These are phyloP conservation scores for Salix caprea DNA, from an alignment of 345 rosid species.

Conservation along the genomic window DNA sequence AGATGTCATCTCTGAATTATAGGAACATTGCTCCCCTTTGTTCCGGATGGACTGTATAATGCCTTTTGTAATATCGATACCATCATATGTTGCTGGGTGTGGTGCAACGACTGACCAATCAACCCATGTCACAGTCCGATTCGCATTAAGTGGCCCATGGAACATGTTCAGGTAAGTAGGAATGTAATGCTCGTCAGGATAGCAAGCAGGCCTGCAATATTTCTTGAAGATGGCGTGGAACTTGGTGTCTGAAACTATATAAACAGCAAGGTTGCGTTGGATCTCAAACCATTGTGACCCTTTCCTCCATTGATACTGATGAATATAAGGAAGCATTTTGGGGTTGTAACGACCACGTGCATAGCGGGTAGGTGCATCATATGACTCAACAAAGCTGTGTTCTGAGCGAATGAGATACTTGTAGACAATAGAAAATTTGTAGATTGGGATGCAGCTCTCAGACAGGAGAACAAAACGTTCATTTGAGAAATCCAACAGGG, in stretches of 20 bases:
- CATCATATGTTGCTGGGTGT: constrained; percentile 62
- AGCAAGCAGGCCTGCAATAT: constrained; percentile 84
- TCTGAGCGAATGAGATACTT: constrained; percentile 60
- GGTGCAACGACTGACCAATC: constrained; percentile 92
- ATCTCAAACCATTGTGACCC: constrained; percentile 97
- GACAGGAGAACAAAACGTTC: constrained; percentile 90
- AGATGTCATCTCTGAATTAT: constrained; percentile 59
- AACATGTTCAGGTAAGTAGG: constrained; percentile 80
- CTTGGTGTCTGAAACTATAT: constrained; percentile 60
- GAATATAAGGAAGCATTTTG: constrained; percentile 74
- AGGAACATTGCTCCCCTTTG: constrained; percentile 55
- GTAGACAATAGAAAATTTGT: constrained; percentile 75
- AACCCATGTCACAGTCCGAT: constrained; percentile 82
- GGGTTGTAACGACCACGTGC: constrained; percentile 91
- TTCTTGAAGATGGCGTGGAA: constrained; percentile 62
- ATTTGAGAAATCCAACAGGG: constrained; percentile 75
- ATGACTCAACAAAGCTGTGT: constrained; percentile 77
- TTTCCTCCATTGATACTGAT: constrained; percentile 81
- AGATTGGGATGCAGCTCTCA: constrained; percentile 90
- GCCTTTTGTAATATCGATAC: constrained; percentile 50
- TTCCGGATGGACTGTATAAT: constrained; percentile 63
- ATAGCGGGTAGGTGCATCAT: constrained; percentile 84
- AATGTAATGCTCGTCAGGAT: constrained; percentile 90
- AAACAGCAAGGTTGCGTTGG: constrained; percentile 58
- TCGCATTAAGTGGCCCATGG: constrained; percentile 62